phyloP scores from a whole-genome alignment of 148 eudicot genomes.

The Amaranthus palmeri region DNA sequence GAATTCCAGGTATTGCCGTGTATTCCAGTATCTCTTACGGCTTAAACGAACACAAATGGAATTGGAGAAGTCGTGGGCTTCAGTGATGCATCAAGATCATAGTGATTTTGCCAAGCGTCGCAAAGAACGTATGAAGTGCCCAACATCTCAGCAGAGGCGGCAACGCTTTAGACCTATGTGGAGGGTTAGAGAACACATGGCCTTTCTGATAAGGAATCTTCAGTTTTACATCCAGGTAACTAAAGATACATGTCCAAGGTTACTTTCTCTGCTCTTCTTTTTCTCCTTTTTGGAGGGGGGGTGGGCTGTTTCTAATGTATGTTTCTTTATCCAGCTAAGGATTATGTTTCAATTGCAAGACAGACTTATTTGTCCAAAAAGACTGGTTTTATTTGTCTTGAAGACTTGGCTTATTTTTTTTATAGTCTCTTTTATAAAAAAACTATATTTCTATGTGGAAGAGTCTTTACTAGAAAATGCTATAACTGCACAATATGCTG shows the following conservation, averaged over 20 bases:
- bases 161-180: conserved; percentile 89
- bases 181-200: conserved; percentile 99
- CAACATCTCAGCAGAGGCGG: conserved; percentile 60
- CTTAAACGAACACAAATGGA: conserved; percentile 98
- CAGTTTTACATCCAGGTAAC: conserved; percentile 94
- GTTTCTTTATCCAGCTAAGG: too few species aligned
- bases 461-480: neutral
- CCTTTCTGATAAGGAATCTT: conserved; percentile 88
- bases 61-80: conserved; percentile 97
- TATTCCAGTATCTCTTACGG: conserved; percentile 86
- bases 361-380: neutral
- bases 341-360: neutral
- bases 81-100: conserved; percentile 96
- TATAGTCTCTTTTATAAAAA: too few species aligned
- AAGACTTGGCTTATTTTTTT: too few species aligned
- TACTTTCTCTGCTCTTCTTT: neutral
- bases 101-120: conserved; percentile 67
- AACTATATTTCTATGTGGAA: neutral
- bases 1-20: conserved; percentile 63
- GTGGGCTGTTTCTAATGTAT: neutral
- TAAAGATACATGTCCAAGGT: neutral
- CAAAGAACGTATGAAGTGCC: conserved; percentile 41
- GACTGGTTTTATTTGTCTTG: neutral
- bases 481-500: neutral
- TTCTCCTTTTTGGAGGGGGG: neutral